A percentile compares a stretch with the other conserved stretches of the same genome.
phyloP scores from a whole-genome alignment of 2,329 filamentous ascomycete species.

The Claviceps digitariae region DNA sequence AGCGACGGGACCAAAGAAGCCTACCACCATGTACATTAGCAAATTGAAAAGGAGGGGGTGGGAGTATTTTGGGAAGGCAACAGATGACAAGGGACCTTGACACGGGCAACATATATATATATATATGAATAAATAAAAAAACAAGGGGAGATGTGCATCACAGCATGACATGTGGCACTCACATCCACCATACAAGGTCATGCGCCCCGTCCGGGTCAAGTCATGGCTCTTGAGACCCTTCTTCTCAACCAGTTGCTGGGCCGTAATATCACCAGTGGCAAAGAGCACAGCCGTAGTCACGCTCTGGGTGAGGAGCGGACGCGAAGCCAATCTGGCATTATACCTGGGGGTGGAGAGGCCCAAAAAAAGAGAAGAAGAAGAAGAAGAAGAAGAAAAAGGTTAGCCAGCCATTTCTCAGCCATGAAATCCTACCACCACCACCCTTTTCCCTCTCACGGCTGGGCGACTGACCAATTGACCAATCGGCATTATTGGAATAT shows the following conservation, averaged over 20 bases:
- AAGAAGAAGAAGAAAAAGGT: neutral
- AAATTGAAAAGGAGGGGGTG: too few species aligned
- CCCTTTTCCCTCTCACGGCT: neutral
- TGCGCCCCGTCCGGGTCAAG: conserved; percentile 55
- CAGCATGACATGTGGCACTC: conserved; percentile 24
- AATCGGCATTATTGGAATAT: neutral
- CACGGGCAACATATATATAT: too few species aligned
- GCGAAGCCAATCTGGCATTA: conserved; percentile 64
- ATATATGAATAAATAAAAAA: too few species aligned
- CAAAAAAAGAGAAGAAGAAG: neutral
- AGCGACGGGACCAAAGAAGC: conserved; percentile 75
- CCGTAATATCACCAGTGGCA: conserved; percentile 77
- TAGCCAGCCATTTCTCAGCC: conserved; percentile 6
- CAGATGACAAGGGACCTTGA: too few species aligned
- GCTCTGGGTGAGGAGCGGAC: conserved; percentile 80
- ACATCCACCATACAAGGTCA: conserved; percentile 71
- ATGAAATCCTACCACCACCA: too few species aligned
- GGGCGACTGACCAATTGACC: neutral
- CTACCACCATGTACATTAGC: conserved; percentile 25
- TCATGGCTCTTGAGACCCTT: conserved; percentile 68
- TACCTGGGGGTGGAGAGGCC: conserved; percentile 49
- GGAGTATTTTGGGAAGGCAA: too few species aligned
- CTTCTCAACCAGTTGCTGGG: conserved; percentile 82
- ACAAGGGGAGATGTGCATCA: too few species aligned
- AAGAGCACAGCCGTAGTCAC: conserved; percentile 87